Base-by-base conservation (phyloP, 805 yeast genomes). In the Yarrowia divulgata region DNA sequence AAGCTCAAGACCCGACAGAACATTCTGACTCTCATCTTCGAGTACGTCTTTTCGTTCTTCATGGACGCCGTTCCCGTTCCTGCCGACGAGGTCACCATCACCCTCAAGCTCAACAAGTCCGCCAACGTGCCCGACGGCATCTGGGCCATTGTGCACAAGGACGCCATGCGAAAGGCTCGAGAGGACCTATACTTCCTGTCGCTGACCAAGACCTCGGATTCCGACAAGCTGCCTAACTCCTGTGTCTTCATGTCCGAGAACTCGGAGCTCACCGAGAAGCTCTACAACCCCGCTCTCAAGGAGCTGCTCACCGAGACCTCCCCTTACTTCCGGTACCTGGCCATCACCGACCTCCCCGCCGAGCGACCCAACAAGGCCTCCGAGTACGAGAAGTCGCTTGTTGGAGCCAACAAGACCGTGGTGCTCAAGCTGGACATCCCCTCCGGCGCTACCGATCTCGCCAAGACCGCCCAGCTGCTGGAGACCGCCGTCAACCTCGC, bases 241-340 rank as follows among this genome's bases (percentile, higher is more conserved):
- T 90, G 84, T 76, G 97, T 91, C 35, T 91, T 86, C 80, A 93
- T 95, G 98, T 83, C 90, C 74, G 99, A 95, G 82, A 87, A 87
- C 69, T 84, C 88, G 71, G 98, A 94, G 77, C 83, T 91, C 81
- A 92, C 89, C 73, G 91, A 87, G 6, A 81, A 85, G 70, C 80
- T 90, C 67, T 83, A 84, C 73, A 83, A 87, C 67, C 80, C 81
- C 35, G 85, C 84, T 71, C 73, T 81, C 18, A 73, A 75, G 72
- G 81, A 76, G n/a, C 82, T 83, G 58, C 77, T 88, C 67, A 79
- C 81, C 37, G 81, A 80, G 55, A 75, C 85, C 37, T 81, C 80
- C 35, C 75, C 81, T 7, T 79, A 86, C 70, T 80, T 95, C 75
- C 86, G 87, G 75, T 90, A 78, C 75, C 76, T 95, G 71, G 88